Evolutionary conservation across 2,329 filamentous ascomycete genomes (phyloP).

Genomic region (Pestalotiopsis sp.): DNA sequence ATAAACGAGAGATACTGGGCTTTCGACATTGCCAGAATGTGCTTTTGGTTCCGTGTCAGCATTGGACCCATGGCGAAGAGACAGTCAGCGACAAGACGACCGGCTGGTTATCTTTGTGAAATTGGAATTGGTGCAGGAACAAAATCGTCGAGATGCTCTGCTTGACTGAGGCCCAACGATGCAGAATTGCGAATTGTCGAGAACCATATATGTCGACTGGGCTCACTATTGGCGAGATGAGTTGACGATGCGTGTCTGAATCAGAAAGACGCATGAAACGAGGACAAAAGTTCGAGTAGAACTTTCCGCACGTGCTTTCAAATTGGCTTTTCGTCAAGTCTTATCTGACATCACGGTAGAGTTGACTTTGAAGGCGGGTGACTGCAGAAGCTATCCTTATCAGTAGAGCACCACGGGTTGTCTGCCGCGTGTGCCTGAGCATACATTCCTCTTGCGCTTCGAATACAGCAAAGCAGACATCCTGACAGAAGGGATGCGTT

Average conservation of each 20-base stretch:
- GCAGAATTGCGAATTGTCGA: background rate
- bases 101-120: background rate
- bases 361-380: background rate
- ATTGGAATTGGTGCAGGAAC: background rate
- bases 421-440: background rate
- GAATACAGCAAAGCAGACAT: background rate
- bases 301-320: background rate
- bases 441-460: background rate
- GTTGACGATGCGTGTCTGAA: background rate
- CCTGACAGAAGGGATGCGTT: background rate
- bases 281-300: background rate
- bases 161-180: background rate
- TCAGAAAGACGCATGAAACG: background rate
- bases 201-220: background rate
- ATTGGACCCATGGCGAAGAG: conserved; percentile 15
- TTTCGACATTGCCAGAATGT: conserved; percentile 32
- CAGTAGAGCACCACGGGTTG: background rate
- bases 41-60: conserved; percentile 27
- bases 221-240: background rate
- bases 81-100: background rate
- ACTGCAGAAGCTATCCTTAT: background rate
- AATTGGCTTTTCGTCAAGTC: background rate
- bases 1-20: conserved; percentile 26
- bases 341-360: background rate
- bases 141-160: background rate